These are phyloP conservation scores for Anethum foeniculum DNA, from an alignment of 140 eudicot species.

Conservation along the genomic window DNA sequence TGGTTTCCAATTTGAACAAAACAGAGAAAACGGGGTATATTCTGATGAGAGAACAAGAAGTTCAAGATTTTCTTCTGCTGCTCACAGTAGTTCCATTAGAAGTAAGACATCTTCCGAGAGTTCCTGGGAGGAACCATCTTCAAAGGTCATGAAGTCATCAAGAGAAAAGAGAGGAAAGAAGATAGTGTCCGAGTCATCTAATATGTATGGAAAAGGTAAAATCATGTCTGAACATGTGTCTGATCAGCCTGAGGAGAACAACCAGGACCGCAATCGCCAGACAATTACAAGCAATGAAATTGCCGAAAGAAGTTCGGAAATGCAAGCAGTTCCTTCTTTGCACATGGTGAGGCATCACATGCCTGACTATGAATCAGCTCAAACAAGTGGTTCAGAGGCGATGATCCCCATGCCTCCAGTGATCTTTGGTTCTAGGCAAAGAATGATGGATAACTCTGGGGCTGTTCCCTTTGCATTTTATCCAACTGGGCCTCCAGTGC, in stretches of 20 bases:
- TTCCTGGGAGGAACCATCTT: slow-evolving; percentile 78
- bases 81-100: slow-evolving; percentile 60
- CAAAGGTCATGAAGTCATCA: slow-evolving; percentile 38
- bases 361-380: slow-evolving; percentile 46
- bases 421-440: slow-evolving; percentile 55
- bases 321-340: slow-evolving; percentile 31
- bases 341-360: slow-evolving; percentile 39
- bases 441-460: slow-evolving; percentile 56
- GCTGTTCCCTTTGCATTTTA: slow-evolving; percentile 48
- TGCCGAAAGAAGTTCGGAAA: slow-evolving; percentile 28
- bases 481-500: slow-evolving; percentile 97
- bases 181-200: slow-evolving; percentile 26
- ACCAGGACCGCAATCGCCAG: slow-evolving; percentile 42
- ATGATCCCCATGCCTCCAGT: slow-evolving; percentile 55
- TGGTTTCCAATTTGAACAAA: slow-evolving; percentile 37
- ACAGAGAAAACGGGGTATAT: slow-evolving; percentile 29
- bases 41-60: slow-evolving; percentile 59
- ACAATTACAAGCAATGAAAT: slow-evolving; percentile 26
- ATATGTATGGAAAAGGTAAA: slow-evolving; percentile 34
- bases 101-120: slow-evolving; percentile 87
- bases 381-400: slow-evolving; percentile 66
- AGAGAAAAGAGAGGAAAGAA: slow-evolving; percentile 70
- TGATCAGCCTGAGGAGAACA: slow-evolving; percentile 36
- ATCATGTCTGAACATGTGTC: slow-evolving; percentile 31
- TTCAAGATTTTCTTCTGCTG: slow-evolving; percentile 66